Base-by-base conservation (phyloP, 2,329 filamentous ascomycete genomes). In the Tolypocladium tropicale region DNA sequence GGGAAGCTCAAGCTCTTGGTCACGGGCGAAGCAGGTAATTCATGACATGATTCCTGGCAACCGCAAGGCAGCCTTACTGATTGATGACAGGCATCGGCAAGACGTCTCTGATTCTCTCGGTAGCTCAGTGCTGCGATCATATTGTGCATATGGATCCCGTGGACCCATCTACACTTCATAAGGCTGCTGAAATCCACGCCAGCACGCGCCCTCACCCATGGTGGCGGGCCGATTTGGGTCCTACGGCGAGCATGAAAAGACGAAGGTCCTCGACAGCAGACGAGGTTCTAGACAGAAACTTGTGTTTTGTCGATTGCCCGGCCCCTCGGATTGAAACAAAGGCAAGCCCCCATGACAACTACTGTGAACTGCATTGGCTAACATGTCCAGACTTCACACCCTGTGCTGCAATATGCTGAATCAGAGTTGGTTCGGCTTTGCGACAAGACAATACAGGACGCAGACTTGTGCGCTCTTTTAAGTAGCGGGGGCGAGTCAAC, bases 281-380 rank as follows among this genome's bases (percentile, higher is more conserved):
- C 60, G 81, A 84, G 25, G 81, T 96, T 41, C 75, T 97, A 50
- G 93, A 97, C 67, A 83, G 93, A 33, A 99, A 99, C 66, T 73
- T 99, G 6, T 96, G 90, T 70, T 96, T 99, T 67, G 85, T 96
- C 57, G 93, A 97, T 72, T 93, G 89, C 2, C 83, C 87, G 12
- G 85, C 85, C 14, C 84, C 82, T 68, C 74, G 77, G 43, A 73
- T 68, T 60, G 78, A 76, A 50, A 76, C 74, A 50, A 81, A 79
- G 39, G 78, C 84, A 70, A 58, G 80, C 70, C 52, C n/a, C 6
- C 43, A 23, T 12, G 18, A 3, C 4, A 33, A n/a, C 6, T 12
- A 50, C 14, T 5, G 18, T 16, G 23, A 10, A 25, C 52, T 6
- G 5, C 32, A 50, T 25, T 23, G 48, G 34, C 52, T 41, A 30